Evolutionary conservation across 1,284 basidiomycete genomes (phyloP), one percentile per base, ranked within the genome.

Genomic region (Cryptococcus sp.): DNA sequence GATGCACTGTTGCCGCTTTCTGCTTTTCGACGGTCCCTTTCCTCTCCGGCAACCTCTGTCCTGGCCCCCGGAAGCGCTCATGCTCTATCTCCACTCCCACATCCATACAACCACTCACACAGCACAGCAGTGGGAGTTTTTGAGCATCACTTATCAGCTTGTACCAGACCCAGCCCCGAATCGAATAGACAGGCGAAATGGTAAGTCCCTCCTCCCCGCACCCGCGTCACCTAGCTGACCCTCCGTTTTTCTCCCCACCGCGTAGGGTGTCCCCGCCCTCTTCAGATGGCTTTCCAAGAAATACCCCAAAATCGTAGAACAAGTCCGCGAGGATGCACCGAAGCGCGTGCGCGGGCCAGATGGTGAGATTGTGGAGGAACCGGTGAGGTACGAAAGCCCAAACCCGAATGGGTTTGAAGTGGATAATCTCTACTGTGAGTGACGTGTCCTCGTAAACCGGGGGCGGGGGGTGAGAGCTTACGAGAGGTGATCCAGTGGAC

Each of bases 341-440:
- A 79, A 80, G 28, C 84, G 84, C 65, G 80, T 91, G 24, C 80
- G 81, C 1, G 68, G 71, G 21, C 57, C 64, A 20, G 84, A 85
- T 68, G 85, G 84, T 55, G 82, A 88, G 64, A 88, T 83, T 20
- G 80, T 89, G 57, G 81, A 84, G 52, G 81, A 95, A 49, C 93
- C 93, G 7, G 77, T 95, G 55, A 87, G 94, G 75, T 95, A 91
- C 65, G 82, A 85, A 40, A 77, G 80, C 23, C 84, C 88, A 36
- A 99, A 99, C 77, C 96, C 96, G n/a, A 99, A 99, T 75, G 91
- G 89, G 13, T 82, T 84, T 59, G 96, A 99, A 79, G 93, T 95
- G 64, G 96, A 98, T 79, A 93, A 91, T 73, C 80, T 99, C 50
- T 99, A 99, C 75, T 81, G 98, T 63, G 87, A 92, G 72, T 64